Conservation (phyloP, 768 basidiomycete species). For the Lentinus tigrinus region DNA sequence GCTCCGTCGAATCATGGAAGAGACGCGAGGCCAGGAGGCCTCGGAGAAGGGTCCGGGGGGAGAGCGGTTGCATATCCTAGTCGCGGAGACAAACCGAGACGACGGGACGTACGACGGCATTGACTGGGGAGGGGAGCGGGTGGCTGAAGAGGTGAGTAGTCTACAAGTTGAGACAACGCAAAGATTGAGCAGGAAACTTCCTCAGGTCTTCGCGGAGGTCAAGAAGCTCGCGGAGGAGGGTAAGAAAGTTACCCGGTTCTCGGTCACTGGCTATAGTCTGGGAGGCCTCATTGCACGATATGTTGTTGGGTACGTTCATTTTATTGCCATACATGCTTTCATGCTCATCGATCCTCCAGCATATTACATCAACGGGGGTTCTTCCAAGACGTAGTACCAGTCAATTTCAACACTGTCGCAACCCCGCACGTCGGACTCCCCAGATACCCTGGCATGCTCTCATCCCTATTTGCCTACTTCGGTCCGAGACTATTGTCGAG, state of each 20-base stretch:
- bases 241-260: slow-evolving; percentile 64
- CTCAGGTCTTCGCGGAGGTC: slow-evolving; percentile 59
- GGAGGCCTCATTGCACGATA: slow-evolving; percentile 85
- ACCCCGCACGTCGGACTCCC: slow-evolving; percentile 83
- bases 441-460: slow-evolving; percentile 58
- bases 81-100: slow-evolving; percentile 63
- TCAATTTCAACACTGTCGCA: slow-evolving; percentile 82
- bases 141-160: slow-evolving; percentile 67
- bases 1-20: slow-evolving; percentile 50
- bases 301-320: slow-evolving; percentile 55
- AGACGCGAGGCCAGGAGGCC: slow-evolving; percentile 33
- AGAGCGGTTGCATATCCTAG: slow-evolving; percentile 56
- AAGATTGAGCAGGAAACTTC: not conserved
- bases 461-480: slow-evolving; percentile 48
- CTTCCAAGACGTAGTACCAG: slow-evolving; percentile 67
- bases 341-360: slow-evolving; percentile 31
- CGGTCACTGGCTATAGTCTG: slow-evolving; percentile 74
- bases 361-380: slow-evolving; percentile 67
- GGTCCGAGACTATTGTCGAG: slow-evolving; percentile 73
- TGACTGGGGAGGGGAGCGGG: slow-evolving; percentile 81
- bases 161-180: not conserved
- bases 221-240: slow-evolving; percentile 51
- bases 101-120: slow-evolving; percentile 80
- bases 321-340: not conserved
- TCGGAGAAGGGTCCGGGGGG: slow-evolving; percentile 32